Conservation (phyloP, 2,329 filamentous ascomycete genomes). For the Pseudogymnoascus sp. region DNA sequence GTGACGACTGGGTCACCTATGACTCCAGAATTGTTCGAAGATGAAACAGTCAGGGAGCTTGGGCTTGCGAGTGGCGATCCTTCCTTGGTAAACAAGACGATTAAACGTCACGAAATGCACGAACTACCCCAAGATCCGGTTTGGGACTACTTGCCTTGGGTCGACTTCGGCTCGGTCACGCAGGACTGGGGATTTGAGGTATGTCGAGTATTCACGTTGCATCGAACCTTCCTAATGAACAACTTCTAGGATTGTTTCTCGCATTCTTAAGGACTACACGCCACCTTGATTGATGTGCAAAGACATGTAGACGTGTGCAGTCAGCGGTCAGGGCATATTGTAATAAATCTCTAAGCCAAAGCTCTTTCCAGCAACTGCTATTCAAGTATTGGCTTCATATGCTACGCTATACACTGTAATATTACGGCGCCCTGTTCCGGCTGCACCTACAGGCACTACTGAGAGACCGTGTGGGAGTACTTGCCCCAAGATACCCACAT, state of each 20-base stretch:
- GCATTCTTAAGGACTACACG: neutral
- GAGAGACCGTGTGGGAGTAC: neutral
- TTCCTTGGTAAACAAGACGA: neutral
- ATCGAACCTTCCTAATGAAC: neutral
- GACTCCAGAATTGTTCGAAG: neutral
- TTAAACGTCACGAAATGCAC: neutral
- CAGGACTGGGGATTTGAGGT: conserved; percentile 5
- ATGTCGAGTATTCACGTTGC: neutral
- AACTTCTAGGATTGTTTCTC: conserved; percentile 6
- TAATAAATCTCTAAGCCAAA: too few species aligned
- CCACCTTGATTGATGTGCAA: neutral
- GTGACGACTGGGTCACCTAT: neutral
- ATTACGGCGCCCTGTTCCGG: too few species aligned
- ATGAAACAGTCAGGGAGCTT: neutral
- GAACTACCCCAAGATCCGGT: neutral
- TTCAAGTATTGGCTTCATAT: too few species aligned
- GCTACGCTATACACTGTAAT: too few species aligned
- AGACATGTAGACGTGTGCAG: neutral
- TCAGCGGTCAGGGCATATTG: too few species aligned
- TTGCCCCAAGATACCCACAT: neutral
- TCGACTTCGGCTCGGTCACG: neutral
- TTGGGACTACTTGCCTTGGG: neutral
- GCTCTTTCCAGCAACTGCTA: too few species aligned
- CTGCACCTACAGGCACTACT: neutral
- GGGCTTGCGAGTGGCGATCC: conserved; percentile 5